Evolutionary conservation across 768 basidiomycete species (phyloP), one percentile per base, ranked within the genome.

Genomic region (Tylopilus plumbeoviolaceoides): DNA sequence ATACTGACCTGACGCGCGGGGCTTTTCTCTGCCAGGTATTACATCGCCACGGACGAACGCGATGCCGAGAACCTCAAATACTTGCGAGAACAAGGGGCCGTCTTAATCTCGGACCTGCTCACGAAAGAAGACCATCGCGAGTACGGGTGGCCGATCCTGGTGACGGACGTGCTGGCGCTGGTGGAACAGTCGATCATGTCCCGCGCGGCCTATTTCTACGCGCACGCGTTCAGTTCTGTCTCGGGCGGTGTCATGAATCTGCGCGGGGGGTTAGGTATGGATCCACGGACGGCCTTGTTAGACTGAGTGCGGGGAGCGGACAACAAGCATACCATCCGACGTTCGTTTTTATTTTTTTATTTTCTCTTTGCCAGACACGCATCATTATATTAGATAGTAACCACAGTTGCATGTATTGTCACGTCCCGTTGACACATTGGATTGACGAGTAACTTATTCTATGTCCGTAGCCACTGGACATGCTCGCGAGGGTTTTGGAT

Each of bases 41-140:
- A 68, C 47, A 61, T 73, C 9, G 72, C 71, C n/a, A 74, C 71
- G 20, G 77, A 78, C 50, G 78, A 78, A 54, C 74, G 76, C 28
- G 59, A 68, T 49, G 62, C 68, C 0, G 58, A 58, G 0, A 68
- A 64, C 15, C 61, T 76, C 10, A 23, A 60, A 9, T 67, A 66
- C 47, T 59, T 78, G 14, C 57, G 63, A 21, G 58, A 63, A 3
- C 63, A 70, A 18, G 74, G 75, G 17, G 78, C 68, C 2, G 40
- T 79, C 10, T 52, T 79, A 49, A 61, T 79, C 51, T 33, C 63
- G 14, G 76, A 79, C 55, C 61, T 78, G 7, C 59, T 78, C 43
- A 76, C 75, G 2, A 56, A 63, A n/a, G 71, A 75, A 21, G 77
- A 78, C 50, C 64, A 67, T 2, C 65, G 66, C 8, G 58, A 55